Evolutionary conservation across 148 eudicot species (phyloP).

Genomic region (Camellia japonica): DNA sequence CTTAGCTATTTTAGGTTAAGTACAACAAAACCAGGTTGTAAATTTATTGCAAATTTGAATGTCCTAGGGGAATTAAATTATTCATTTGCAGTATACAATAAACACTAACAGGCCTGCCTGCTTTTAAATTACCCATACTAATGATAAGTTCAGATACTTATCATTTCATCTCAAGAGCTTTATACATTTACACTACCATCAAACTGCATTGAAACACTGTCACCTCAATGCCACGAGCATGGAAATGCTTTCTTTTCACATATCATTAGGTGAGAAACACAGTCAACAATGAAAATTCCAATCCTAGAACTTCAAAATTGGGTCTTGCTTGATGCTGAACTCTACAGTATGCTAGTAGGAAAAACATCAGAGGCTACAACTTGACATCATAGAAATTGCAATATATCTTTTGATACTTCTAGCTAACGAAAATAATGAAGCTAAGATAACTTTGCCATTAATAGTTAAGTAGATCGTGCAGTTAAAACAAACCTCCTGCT

Average conservation of each 20-base stretch:
- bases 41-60: neutral
- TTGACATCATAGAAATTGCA: neutral
- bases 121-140: neutral
- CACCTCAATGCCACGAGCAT: neutral
- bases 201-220: neutral
- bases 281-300: neutral
- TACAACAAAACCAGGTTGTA: neutral
- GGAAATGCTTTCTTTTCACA: neutral
- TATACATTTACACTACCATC: neutral
- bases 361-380: neutral
- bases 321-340: neutral
- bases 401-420: neutral
- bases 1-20: neutral
- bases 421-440: neutral
- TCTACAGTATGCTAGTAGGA: neutral
- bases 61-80: neutral
- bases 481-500: conserved; percentile 68
- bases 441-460: neutral
- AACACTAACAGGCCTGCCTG: neutral
- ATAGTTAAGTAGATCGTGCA: neutral
- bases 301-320: neutral
- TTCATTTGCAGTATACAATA: neutral
- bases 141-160: neutral
- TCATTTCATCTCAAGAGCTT: neutral
- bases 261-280: neutral